These are phyloP conservation scores for Phytophthora idaei DNA, from an alignment of 352 stramenopile species.

Conservation along the genomic window DNA sequence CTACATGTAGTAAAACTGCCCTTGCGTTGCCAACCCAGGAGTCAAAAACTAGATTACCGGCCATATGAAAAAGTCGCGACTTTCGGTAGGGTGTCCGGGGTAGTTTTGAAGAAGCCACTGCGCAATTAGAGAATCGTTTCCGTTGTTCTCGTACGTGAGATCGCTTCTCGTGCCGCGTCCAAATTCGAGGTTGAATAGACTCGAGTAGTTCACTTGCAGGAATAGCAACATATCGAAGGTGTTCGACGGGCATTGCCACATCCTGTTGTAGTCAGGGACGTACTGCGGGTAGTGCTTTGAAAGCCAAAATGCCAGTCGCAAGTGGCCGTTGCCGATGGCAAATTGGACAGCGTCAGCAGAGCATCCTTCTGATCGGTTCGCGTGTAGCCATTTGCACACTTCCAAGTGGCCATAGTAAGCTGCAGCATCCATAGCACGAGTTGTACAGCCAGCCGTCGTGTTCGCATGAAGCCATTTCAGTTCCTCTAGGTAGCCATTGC, in stretches of 20 bases:
- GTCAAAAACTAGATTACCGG: no score
- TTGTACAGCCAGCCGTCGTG: background rate
- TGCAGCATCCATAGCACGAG: background rate
- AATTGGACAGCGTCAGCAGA: conserved; percentile 2
- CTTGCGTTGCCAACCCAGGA: no score
- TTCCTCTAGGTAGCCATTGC: conserved; percentile 8
- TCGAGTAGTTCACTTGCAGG: conserved; percentile 12
- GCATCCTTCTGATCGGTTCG: conserved; percentile 8
- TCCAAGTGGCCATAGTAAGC: conserved; percentile 4
- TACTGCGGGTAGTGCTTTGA: conserved; percentile 6
- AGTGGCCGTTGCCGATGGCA: conserved; percentile 6
- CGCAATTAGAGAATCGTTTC: conserved; percentile 1
- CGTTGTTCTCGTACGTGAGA: background rate
- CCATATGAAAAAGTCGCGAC: no score
- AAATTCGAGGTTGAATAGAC: conserved; percentile 14
- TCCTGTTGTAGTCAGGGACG: conserved; percentile 4
- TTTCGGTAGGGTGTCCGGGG: background rate
- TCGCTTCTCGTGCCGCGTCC: conserved; percentile 10
- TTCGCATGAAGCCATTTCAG: conserved; percentile 9
- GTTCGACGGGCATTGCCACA: conserved; percentile 10
- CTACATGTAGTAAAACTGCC: no score
- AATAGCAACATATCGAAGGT: conserved; percentile 17
- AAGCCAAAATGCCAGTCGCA: conserved; percentile 5
- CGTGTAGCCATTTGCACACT: conserved; percentile 9
- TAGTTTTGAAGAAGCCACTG: conserved; percentile 3